A percentile compares a stretch with the other conserved stretches of the same genome.
Conservation (phyloP, 148 eudicot species). For the Rhododendron ferrugineum region DNA sequence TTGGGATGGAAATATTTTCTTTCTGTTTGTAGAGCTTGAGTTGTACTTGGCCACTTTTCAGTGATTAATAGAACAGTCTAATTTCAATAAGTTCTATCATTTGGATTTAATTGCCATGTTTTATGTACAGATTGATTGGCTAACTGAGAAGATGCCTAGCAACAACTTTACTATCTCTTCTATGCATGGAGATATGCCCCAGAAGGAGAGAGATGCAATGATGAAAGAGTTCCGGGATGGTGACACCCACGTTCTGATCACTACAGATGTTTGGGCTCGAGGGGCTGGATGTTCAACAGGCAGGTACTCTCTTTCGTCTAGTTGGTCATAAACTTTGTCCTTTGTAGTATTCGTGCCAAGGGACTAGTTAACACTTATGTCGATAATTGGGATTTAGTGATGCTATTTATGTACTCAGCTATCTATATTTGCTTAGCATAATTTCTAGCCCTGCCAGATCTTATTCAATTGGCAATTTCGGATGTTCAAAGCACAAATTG, state of each 20-base stretch:
- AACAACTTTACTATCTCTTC: conserved; percentile 88
- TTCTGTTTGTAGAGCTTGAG: background rate
- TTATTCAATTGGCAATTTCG: no score
- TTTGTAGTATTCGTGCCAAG: background rate
- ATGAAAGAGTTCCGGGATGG: conserved; percentile 78
- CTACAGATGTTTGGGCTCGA: conserved; percentile 88
- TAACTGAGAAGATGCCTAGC: conserved; percentile 86
- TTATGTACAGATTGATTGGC: conserved; percentile 72
- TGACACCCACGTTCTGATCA: no score
- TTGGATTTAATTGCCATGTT: background rate
- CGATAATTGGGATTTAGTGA: no score
- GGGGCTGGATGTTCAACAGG: conserved; percentile 98
- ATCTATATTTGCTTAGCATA: no score
- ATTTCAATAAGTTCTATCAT: background rate
- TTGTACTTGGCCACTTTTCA: no score
- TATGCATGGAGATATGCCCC: conserved; percentile 99
- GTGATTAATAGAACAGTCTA: no score
- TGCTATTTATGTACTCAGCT: no score
- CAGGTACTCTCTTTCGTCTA: conserved; percentile 7
- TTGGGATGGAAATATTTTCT: background rate
- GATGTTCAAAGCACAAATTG: no score
- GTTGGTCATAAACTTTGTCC: background rate
- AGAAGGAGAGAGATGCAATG: conserved; percentile 96
- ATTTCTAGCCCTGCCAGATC: no score
- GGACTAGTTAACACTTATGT: no score